Percentiles rank a stretch among this genome's conserved stretches.
Evolutionary conservation across 306 rosid species (phyloP).

Genomic region (Trifolium repens): DNA sequence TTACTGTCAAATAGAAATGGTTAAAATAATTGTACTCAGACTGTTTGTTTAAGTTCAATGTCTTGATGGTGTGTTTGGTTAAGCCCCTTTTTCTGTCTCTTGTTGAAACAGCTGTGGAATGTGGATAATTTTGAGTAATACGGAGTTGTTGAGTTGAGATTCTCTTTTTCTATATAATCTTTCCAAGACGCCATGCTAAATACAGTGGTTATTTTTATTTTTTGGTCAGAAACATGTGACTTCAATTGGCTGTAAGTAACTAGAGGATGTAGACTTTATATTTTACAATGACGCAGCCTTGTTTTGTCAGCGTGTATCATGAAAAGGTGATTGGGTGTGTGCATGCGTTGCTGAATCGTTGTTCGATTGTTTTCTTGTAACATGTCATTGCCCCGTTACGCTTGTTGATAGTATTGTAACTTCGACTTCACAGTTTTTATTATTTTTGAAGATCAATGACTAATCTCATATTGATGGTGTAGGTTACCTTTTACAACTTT

Average conservation of each 20-base stretch:
- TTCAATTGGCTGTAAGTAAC: slow-evolving; percentile 32
- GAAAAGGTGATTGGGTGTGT: slow-evolving; percentile 18
- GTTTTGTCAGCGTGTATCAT: slow-evolving; percentile 14
- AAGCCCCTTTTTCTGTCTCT: not conserved
- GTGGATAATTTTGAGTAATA: slow-evolving; percentile 32
- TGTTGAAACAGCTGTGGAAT: not conserved
- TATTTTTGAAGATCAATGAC: slow-evolving; percentile 27
- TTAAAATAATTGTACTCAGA: slow-evolving; percentile 1
- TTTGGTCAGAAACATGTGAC: not conserved
- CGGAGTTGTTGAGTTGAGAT: not conserved
- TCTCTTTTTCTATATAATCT: slow-evolving; percentile 14
- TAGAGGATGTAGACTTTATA: slow-evolving; percentile 26
- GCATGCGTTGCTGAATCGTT: slow-evolving; percentile 21
- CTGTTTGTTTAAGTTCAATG: not conserved
- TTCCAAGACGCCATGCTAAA: not conserved
- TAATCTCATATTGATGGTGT: slow-evolving; percentile 36
- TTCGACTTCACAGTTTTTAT: slow-evolving; percentile 16
- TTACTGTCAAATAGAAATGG: not conserved
- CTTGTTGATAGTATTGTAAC: slow-evolving; percentile 9
- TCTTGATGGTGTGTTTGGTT: slow-evolving; percentile 15
- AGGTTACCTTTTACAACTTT: slow-evolving; percentile 81
- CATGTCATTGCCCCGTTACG: slow-evolving; percentile 4
- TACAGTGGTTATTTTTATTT: slow-evolving; percentile 19
- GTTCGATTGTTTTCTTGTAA: slow-evolving; percentile 23
- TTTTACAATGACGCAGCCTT: slow-evolving; percentile 17